Evolutionary conservation across 1,284 basidiomycete species (phyloP).

Genomic region (Puccinia coronata): DNA sequence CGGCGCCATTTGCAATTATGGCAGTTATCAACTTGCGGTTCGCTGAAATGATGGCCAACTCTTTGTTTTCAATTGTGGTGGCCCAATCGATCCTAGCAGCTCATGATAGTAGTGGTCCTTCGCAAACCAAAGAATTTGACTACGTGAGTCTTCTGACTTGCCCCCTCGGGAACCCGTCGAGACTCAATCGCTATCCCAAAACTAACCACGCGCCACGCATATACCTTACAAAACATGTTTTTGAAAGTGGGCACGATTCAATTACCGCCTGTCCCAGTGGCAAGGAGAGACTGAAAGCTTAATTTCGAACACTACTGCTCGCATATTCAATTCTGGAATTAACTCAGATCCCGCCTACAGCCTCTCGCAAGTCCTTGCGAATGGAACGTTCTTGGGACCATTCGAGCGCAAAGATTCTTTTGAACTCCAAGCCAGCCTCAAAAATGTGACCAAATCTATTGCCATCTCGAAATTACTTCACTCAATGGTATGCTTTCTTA

Average conservation of each 20-base stretch:
- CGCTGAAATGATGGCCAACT: conserved; percentile 14
- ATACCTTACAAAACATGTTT: neutral
- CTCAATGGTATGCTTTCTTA: conserved; percentile 21
- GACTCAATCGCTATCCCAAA: no score
- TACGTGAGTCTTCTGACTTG: conserved; percentile 7
- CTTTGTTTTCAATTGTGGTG: conserved; percentile 18
- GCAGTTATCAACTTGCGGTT: conserved; percentile 30
- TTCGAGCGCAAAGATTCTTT: conserved; percentile 31
- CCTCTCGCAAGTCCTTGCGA: conserved; percentile 16
- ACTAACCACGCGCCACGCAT: neutral
- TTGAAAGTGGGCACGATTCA: conserved; percentile 34
- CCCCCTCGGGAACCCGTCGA: neutral
- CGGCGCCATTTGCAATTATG: conserved; percentile 22
- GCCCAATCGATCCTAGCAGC: conserved; percentile 10
- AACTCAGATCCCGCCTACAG: conserved; percentile 24
- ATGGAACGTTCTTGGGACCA: conserved; percentile 40
- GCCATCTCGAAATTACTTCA: conserved; percentile 25
- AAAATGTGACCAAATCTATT: conserved; percentile 31
- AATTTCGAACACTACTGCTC: conserved; percentile 10
- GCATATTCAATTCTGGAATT: conserved; percentile 29
- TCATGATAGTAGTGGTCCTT: conserved; percentile 11
- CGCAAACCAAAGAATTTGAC: conserved; percentile 26
- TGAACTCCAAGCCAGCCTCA: conserved; percentile 31
- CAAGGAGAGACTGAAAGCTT: conserved; percentile 10
- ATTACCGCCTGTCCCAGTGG: conserved; percentile 27